A percentile compares a stretch with the other conserved stretches of the same genome.
Conservation (phyloP, 768 basidiomycete genomes). For the Rhodotorula diobovata region DNA sequence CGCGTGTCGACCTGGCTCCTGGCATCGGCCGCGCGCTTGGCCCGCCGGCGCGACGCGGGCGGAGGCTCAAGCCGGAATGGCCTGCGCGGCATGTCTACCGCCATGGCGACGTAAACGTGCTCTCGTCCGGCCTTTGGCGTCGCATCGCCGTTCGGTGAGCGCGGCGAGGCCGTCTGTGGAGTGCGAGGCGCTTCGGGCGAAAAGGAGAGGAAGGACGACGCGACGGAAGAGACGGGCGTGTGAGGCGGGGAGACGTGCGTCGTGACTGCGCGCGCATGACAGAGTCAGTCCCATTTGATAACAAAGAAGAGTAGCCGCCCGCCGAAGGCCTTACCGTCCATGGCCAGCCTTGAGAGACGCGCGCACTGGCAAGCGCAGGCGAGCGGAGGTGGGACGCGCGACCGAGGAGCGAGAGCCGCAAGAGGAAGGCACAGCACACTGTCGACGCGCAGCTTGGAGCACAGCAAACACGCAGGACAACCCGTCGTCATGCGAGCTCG, state of each 20-base stretch:
- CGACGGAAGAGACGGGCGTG: constrained; percentile 11
- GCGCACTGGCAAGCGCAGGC: neutral
- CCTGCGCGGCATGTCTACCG: too few species aligned
- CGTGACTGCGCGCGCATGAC: neutral
- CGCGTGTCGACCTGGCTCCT: neutral
- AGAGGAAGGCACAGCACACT: neutral
- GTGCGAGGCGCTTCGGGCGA: constrained; percentile 4
- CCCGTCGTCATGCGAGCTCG: too few species aligned
- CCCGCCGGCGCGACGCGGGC: neutral
- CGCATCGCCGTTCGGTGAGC: neutral
- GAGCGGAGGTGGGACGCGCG: neutral
- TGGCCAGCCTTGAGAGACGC: too few species aligned
- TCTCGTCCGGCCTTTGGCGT: neutral
- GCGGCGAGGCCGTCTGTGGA: neutral
- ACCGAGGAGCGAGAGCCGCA: neutral
- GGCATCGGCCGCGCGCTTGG: neutral
- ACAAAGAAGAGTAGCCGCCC: too few species aligned
- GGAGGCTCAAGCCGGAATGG: neutral
- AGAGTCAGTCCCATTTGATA: neutral
- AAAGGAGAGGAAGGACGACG: constrained; percentile 18
- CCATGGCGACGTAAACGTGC: neutral
- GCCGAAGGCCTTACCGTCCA: too few species aligned
- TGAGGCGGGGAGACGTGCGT: neutral
- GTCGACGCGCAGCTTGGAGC: too few species aligned
- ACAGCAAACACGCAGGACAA: neutral